phyloP scores from a whole-genome alignment of 2,329 filamentous ascomycete genomes.

The Mycocentrospora acerina region DNA sequence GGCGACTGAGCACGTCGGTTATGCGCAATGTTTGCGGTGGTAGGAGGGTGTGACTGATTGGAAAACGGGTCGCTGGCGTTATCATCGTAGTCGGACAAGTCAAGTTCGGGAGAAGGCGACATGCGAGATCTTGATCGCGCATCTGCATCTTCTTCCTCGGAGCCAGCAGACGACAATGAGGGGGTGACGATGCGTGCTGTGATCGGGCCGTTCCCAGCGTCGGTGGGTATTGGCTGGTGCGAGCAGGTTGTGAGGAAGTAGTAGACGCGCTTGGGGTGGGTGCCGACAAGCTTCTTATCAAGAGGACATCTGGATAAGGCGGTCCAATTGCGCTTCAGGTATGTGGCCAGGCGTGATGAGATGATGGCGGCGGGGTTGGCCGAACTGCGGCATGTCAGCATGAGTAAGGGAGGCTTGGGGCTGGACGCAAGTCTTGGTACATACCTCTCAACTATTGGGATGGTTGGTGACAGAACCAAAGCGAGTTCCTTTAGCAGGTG shows the following conservation, averaged over 20 bases:
- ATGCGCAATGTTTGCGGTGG: conserved; percentile 51
- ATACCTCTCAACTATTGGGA: conserved; percentile 89
- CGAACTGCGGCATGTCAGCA: conserved; percentile 63
- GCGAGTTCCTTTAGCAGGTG: conserved; percentile 95
- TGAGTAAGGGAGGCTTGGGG: conserved; percentile 29
- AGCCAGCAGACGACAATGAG: conserved; percentile 75
- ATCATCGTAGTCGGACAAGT: conserved; percentile 86
- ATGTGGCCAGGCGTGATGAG: conserved; percentile 85
- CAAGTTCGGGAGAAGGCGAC: conserved; percentile 90
- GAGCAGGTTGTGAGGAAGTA: conserved; percentile 92
- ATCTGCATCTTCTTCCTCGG: conserved; percentile 68
- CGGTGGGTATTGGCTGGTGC: conserved; percentile 76
- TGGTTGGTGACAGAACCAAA: conserved; percentile 70
- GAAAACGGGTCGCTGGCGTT: conserved; percentile 62
- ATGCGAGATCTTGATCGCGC: conserved; percentile 63
- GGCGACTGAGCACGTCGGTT: conserved; percentile 77
- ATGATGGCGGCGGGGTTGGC: conserved; percentile 95
- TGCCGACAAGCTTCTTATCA: conserved; percentile 87
- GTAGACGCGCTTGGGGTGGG: conserved; percentile 92
- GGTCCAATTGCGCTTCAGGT: conserved; percentile 83
- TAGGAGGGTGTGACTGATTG: conserved; percentile 45
- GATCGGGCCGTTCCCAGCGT: conserved; percentile 53
- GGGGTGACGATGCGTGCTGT: conserved; percentile 73
- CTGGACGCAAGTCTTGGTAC: conserved; percentile 45
- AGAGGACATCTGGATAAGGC: conserved; percentile 79